A percentile compares a stretch with the other conserved stretches of the same genome.
These are phyloP conservation scores for Wallacemonas collosoma DNA, from an alignment of 208 protist species.

Conservation along the genomic window DNA sequence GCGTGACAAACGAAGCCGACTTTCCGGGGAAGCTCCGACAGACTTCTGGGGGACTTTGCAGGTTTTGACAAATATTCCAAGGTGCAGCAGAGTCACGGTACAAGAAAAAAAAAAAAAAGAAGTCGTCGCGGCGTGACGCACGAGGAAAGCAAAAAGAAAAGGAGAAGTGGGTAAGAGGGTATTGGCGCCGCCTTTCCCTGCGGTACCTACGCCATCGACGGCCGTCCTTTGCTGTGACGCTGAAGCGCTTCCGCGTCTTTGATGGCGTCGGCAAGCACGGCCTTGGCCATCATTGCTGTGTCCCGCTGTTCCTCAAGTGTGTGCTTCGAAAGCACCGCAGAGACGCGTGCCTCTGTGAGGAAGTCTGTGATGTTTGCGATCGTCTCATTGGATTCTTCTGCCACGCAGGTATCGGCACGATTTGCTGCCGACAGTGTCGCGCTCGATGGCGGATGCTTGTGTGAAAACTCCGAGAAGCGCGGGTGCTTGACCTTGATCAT, in stretches of 20 bases:
- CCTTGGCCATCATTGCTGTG: constrained; percentile 18
- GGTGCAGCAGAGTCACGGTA: too few relatives aligned
- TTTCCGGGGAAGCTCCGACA: too few relatives aligned
- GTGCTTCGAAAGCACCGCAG: constrained; percentile 31
- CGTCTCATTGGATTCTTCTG: too few relatives aligned
- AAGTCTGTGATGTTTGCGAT: constrained; percentile 15
- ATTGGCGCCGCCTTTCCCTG: too few relatives aligned
- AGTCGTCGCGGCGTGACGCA: neutral
- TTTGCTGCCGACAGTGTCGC: neutral
- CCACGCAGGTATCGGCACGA: too few relatives aligned
- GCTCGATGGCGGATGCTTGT: neutral
- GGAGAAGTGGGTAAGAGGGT: neutral
- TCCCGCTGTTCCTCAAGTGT: constrained; percentile 24
- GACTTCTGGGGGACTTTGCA: too few relatives aligned
- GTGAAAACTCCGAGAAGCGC: constrained; percentile 28
- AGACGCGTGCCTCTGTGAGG: constrained; percentile 27
- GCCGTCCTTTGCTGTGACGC: neutral
- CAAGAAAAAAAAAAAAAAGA: neutral
- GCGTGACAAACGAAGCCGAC: too few relatives aligned
- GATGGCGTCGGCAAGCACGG: constrained; percentile 27
- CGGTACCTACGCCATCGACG: too few relatives aligned
- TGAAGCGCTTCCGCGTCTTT: constrained; percentile 20
- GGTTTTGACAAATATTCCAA: too few relatives aligned
- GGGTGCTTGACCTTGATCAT: constrained; percentile 35
- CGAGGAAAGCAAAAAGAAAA: constrained; percentile 8